Conservation (phyloP, 108 stramenopile genomes). For the Nitzschia sp. region DNA sequence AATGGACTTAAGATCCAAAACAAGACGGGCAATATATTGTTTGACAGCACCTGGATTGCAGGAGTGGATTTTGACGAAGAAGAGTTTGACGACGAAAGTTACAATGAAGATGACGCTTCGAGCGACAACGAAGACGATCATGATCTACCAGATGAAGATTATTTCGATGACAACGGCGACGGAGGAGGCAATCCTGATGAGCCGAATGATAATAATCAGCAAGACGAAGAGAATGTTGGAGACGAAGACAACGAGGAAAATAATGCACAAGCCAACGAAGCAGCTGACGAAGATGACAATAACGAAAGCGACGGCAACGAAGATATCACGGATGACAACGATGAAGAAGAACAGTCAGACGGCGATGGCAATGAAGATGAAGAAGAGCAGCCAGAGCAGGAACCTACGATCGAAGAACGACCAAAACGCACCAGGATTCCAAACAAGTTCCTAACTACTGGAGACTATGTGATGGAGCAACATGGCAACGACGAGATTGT, state of each 20-base stretch:
- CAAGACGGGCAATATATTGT: not conserved
- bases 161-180: no score
- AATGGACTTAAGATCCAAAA: constrained; percentile 4
- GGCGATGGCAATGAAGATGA: not conserved
- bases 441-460: no score
- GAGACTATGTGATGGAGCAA: not conserved
- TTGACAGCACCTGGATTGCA: not conserved
- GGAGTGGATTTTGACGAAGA: constrained; percentile 8
- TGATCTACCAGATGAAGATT: constrained; percentile 5
- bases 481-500: not conserved
- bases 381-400: not conserved
- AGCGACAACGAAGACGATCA: constrained; percentile 5
- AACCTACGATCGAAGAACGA: not conserved
- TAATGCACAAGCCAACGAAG: constrained; percentile 21
- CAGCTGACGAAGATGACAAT: not conserved
- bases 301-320: not conserved
- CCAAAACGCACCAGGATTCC: not conserved
- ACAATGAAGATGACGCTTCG: constrained; percentile 2
- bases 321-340: not conserved
- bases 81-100: not conserved
- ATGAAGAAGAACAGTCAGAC: not conserved
- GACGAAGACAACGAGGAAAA: not conserved
- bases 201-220: not conserved
- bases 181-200: no score
- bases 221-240: not conserved